Base-by-base conservation (phyloP, 192 early-diverging fungal genomes). In the Coemansia sp. region DNA sequence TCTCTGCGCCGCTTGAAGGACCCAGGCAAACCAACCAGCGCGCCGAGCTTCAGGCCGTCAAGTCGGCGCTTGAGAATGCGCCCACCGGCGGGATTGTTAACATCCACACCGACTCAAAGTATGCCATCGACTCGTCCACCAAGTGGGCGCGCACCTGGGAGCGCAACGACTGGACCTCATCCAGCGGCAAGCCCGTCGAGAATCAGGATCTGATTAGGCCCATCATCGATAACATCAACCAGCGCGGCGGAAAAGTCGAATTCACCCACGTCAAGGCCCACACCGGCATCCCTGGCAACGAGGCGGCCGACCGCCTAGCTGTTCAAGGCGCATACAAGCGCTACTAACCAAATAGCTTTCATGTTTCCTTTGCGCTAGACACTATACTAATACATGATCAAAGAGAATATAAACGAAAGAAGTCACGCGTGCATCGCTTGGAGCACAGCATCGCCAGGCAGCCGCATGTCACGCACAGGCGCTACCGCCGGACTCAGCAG, bases 101-200 rank as follows among this genome's bases (percentile, higher is more conserved):
- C n/a, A 87, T 97, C 29, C 65, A 81, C 32, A 91, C 92, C 22
- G 93, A 97, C 66, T 91, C 89, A 34, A 81, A 67, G 68, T 97
- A 97, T 78, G 74, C 82, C 11, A 75, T 87, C 36, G 87, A 93
- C 23, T 88, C 89, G 69, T 79, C 89, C 11, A 89, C 74, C 0
- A 49, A 73, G 11, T 95, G 95, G 95, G 71, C 82, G n/a, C 56
- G 60, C 9, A 82, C 73, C 2, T 97, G 95, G 95, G 81, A 83
- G 62, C 82, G 76, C 58, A 85, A 87, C 45, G 69, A 72, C 5
- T 96, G 93, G 93, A 84, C 49, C 20, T 85, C 70, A 2, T 32
- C 75, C 11, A 69, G 49, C 33, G 85, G 89, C 7, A 80, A 69
- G 17, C 55, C 63, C 0, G 92, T 98, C 5, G 36, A 86, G 62